Percentiles rank a stretch among this genome's conserved stretches.
Conservation (phyloP, 768 basidiomycete genomes). For the Auricularia cornea region DNA sequence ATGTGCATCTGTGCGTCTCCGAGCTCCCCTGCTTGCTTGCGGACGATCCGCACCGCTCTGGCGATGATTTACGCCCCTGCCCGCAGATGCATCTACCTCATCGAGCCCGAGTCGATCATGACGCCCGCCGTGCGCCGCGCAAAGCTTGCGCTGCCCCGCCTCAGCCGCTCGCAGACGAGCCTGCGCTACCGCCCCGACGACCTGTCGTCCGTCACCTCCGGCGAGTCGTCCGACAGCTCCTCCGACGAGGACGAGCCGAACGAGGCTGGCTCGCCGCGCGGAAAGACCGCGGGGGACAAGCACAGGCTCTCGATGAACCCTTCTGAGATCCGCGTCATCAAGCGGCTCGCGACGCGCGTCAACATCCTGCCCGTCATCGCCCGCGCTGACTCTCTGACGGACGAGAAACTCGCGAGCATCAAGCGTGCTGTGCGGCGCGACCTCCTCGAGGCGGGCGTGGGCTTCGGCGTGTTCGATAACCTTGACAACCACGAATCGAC, state of each 20-base stretch:
- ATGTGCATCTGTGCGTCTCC: constrained; percentile 78
- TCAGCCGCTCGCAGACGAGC: constrained; percentile 14
- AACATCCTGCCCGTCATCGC: constrained; percentile 81
- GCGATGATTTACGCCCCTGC: not conserved
- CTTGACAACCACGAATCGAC: not conserved
- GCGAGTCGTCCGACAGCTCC: constrained; percentile 43
- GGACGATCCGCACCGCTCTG: constrained; percentile 10
- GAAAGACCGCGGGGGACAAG: not conserved
- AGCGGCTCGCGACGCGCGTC: constrained; percentile 59
- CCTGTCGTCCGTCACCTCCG: constrained; percentile 34
- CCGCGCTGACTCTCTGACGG: constrained; percentile 74
- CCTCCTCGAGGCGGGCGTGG: constrained; percentile 55
- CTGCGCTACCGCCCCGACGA: constrained; percentile 49
- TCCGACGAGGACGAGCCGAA: constrained; percentile 44
- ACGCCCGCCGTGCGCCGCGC: constrained; percentile 43
- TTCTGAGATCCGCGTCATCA: constrained; percentile 70
- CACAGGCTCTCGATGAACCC: constrained; percentile 57
- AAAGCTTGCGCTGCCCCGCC: constrained; percentile 28
- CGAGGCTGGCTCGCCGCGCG: not conserved
- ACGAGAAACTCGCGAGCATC: constrained; percentile 59
- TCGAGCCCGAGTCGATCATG: constrained; percentile 68
- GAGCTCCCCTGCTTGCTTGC: constrained; percentile 1
- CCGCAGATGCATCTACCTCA: constrained; percentile 74
- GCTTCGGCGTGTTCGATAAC: constrained; percentile 65
- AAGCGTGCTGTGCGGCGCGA: constrained; percentile 68